A percentile compares a stretch with the other conserved stretches of the same genome.
phyloP scores from a whole-genome alignment of 1,284 basidiomycete genomes.

The Moesziomyces antarcticus region DNA sequence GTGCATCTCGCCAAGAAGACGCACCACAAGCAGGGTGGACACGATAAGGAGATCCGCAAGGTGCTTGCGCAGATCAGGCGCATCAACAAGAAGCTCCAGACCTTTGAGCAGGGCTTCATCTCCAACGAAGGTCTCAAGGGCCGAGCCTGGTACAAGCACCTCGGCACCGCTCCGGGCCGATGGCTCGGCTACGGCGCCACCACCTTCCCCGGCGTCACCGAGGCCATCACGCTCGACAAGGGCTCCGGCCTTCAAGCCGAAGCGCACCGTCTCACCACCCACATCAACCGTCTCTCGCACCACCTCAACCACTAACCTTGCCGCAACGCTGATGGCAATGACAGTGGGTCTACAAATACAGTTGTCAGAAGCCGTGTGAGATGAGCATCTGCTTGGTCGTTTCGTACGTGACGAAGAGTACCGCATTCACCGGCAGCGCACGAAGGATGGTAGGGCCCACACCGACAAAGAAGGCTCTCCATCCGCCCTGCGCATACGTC shows the following conservation, averaged over 20 bases:
- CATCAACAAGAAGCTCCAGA: constrained; percentile 78
- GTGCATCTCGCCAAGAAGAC: constrained; percentile 10
- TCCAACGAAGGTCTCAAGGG: constrained; percentile 76
- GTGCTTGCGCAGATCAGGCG: constrained; percentile 75
- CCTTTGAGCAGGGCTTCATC: constrained; percentile 87
- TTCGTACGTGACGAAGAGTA: constrained; percentile 55
- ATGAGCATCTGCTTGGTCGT: constrained; percentile 35
- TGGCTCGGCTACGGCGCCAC: constrained; percentile 89
- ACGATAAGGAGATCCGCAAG: constrained; percentile 59
- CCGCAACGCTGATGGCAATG: background rate
- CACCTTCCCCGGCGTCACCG: constrained; percentile 83
- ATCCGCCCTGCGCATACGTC: constrained; percentile 47
- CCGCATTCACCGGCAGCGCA: constrained; percentile 59
- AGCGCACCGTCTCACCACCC: constrained; percentile 41
- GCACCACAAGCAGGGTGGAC: background rate
- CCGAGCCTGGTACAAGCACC: constrained; percentile 82
- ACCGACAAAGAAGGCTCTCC: constrained; percentile 54
- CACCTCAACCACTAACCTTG: constrained; percentile 20
- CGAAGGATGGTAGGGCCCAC: constrained; percentile 56
- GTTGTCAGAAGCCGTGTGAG: constrained; percentile 9
- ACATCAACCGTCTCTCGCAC: constrained; percentile 28
- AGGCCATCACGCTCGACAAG: constrained; percentile 69
- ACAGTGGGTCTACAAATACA: constrained; percentile 2
- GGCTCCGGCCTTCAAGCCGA: constrained; percentile 51
- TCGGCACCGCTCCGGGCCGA: constrained; percentile 88